Conservation (phyloP, 345 rosid species). For the Microthlaspi erraticum region DNA sequence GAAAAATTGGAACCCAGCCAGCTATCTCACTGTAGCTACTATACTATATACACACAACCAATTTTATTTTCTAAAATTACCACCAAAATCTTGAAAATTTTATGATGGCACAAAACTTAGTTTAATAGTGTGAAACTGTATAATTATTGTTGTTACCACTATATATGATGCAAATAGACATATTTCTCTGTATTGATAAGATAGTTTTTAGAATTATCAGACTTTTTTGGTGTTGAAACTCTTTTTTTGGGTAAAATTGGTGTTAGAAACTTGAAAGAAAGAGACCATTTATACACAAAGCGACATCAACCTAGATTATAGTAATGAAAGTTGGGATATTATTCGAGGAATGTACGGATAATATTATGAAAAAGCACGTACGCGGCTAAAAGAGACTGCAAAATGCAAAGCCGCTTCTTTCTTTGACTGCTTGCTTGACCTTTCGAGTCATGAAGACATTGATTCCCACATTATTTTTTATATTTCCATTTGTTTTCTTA, state of each 20-base stretch:
- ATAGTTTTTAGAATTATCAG: too few relatives aligned
- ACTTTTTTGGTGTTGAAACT: too few relatives aligned
- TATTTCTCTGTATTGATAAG: background rate
- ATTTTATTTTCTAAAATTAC: background rate
- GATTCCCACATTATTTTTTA: background rate
- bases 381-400: conserved; percentile 11
- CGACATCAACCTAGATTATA: background rate
- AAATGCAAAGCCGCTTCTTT: conserved; percentile 26
- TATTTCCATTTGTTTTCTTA: background rate
- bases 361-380: background rate
- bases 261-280: too few relatives aligned
- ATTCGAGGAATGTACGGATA: conserved; percentile 14
- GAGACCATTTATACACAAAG: too few relatives aligned
- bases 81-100: background rate
- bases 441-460: conserved; percentile 4
- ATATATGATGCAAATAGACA: background rate
- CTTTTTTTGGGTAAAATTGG: too few relatives aligned
- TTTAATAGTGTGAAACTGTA: background rate
- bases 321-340: background rate
- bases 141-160: too few relatives aligned
- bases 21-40: background rate
- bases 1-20: background rate
- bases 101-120: background rate
- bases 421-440: conserved; percentile 21
- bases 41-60: background rate